Conservation (phyloP, 106 monocot genomes). For the Dendrobium catenatum region DNA sequence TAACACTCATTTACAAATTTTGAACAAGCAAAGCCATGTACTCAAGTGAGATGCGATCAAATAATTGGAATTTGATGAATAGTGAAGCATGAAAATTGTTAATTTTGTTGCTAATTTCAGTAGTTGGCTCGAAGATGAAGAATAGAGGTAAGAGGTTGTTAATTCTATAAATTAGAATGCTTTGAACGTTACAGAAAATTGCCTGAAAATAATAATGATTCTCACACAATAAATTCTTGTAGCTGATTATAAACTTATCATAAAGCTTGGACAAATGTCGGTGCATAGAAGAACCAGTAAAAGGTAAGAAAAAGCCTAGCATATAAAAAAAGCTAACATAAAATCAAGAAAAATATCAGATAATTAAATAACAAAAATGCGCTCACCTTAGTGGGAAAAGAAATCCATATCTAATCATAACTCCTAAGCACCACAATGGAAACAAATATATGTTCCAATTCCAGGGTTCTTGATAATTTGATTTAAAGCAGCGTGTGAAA, state of each 20-base stretch:
- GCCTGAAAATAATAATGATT: background rate
- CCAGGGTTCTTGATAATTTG: slow-evolving; percentile 93
- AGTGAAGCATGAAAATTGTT: no score
- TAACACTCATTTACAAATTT: no score
- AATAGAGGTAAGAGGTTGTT: no score
- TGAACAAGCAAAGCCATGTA: no score
- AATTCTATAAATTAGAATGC: no score
- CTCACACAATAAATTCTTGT: background rate
- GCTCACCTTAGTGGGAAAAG: slow-evolving; percentile 79
- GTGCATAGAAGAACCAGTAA: background rate
- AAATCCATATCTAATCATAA: slow-evolving; percentile 77
- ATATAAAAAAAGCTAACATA: background rate
- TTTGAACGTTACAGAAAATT: background rate
- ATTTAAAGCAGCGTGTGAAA: slow-evolving; percentile 94
- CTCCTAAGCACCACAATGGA: slow-evolving; percentile 92
- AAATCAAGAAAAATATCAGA: background rate
- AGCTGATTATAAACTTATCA: background rate
- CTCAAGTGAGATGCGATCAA: no score
- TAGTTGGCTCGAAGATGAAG: no score
- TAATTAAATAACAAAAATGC: slow-evolving; percentile 1
- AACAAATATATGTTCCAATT: slow-evolving; percentile 97
- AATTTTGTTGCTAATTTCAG: no score
- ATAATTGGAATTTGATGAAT: no score
- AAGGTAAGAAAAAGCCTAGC: background rate
- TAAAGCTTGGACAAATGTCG: background rate